Evolutionary conservation across 2,329 filamentous ascomycete species (phyloP).

Genomic region (Mycogone perniciosa): DNA sequence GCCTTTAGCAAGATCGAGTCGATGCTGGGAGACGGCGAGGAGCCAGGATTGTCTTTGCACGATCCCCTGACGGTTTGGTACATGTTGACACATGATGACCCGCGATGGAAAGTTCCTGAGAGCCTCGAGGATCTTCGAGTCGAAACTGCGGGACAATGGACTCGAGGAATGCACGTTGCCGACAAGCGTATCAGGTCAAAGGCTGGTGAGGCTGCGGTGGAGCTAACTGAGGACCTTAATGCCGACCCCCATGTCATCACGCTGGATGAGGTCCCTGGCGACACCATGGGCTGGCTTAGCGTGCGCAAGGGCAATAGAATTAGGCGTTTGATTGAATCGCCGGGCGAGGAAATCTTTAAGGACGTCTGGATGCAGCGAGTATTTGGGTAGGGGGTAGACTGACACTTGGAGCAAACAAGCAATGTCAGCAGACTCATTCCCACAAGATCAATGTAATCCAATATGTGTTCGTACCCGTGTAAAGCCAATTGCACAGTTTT

Average conservation of each 20-base stretch:
- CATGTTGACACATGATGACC: slow-evolving; percentile 55
- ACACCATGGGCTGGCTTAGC: slow-evolving; percentile 72
- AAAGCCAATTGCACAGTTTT: not conserved
- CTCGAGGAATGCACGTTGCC: slow-evolving; percentile 79
- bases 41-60: slow-evolving; percentile 62
- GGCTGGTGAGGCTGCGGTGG: slow-evolving; percentile 37
- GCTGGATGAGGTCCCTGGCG: slow-evolving; percentile 55
- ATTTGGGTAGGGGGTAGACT: slow-evolving; percentile 39
- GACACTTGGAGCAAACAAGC: not conserved
- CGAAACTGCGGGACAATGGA: slow-evolving; percentile 92
- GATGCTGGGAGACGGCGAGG: slow-evolving; percentile 51
- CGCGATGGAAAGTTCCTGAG: slow-evolving; percentile 50
- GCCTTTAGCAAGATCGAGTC: slow-evolving; percentile 63
- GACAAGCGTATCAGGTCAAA: slow-evolving; percentile 62
- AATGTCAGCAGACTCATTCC: slow-evolving; percentile 14
- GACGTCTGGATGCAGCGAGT: slow-evolving; percentile 58
- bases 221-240: slow-evolving; percentile 35
- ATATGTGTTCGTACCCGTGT: slow-evolving; percentile 16
- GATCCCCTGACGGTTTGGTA: slow-evolving; percentile 79
- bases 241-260: slow-evolving; percentile 34
- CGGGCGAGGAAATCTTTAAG: slow-evolving; percentile 62
- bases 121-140: slow-evolving; percentile 76
- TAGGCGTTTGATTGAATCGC: slow-evolving; percentile 63
- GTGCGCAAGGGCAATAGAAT: slow-evolving; percentile 70
- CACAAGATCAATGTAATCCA: not conserved